These are phyloP conservation scores for Castanea crenata DNA, from an alignment of 306 rosid species.

Conservation along the genomic window DNA sequence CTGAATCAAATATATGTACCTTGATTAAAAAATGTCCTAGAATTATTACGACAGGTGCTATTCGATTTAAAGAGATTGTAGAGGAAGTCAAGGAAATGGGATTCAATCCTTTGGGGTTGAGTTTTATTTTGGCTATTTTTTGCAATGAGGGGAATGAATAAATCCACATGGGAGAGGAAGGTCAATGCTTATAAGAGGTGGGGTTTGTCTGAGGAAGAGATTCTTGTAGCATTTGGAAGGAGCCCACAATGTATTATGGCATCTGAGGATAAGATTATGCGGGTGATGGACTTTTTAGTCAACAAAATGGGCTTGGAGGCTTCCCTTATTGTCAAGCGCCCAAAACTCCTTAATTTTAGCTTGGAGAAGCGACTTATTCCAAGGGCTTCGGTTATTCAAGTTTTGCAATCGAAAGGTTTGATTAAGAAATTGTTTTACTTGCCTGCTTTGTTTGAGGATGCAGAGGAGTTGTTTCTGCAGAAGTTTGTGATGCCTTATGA, in stretches of 20 bases:
- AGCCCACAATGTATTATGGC: slow-evolving; percentile 38
- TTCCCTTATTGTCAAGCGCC: slow-evolving; percentile 1
- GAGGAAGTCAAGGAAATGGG: slow-evolving; percentile 40
- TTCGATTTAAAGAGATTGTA: not conserved
- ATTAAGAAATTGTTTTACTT: not conserved
- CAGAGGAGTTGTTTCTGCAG: slow-evolving; percentile 19
- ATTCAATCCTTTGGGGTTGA: slow-evolving; percentile 17
- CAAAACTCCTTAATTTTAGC: slow-evolving; percentile 17
- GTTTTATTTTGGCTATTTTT: slow-evolving; percentile 29
- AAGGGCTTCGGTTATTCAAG: slow-evolving; percentile 30
- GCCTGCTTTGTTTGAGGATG: not conserved
- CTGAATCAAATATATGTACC: not conserved
- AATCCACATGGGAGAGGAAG: slow-evolving; percentile 41
- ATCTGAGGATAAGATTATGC: slow-evolving; percentile 35
- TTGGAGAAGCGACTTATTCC: slow-evolving; percentile 46
- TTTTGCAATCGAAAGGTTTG: slow-evolving; percentile 37
- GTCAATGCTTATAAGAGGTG: slow-evolving; percentile 38
- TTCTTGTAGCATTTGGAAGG: slow-evolving; percentile 31
- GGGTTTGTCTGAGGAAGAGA: slow-evolving; percentile 56
- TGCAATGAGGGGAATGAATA: slow-evolving; percentile 12
- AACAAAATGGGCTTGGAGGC: slow-evolving; percentile 31
- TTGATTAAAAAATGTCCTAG: too few relatives aligned
- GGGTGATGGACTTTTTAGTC: slow-evolving; percentile 39
- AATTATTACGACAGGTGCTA: not conserved
- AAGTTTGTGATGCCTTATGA: slow-evolving; percentile 21